Base-by-base conservation (phyloP, 345 rosid species). In the Barbarea vulgaris region DNA sequence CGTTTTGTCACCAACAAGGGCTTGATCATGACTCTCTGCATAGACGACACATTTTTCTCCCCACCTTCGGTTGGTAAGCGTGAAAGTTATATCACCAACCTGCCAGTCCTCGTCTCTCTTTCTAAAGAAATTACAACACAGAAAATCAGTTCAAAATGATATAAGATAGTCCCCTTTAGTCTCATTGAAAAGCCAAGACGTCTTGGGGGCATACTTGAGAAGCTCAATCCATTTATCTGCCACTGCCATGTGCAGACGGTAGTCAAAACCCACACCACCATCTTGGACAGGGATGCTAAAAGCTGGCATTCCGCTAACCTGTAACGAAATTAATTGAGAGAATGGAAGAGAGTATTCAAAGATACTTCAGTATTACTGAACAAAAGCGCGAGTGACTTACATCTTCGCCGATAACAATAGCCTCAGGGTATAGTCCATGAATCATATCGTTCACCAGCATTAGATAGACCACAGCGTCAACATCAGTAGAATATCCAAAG, bases 291-390 rank as follows among this genome's bases (percentile, higher is more conserved):
- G 91, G 76, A 94, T 69, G 81, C 97, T 86, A 71, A 94, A 88
- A 22, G 96, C 87, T 84, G 98, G 98, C 98, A 94, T 94, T 80
- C 98, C 97, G 58, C 98, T 91, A 69, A 94, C 98, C 97, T 94
- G 90, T 65, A 73, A 30, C 61, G 39, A 58, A 54, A 57, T 17
- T 31, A 69, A 74, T 42, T 25, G n/a, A 56, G 54, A 44, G 27
- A 71, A 37, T 2, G 7, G 28, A 64, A 70, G 28, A 34, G 19
- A 46, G 24, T 64, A 42, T 21, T n/a, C 17, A 22, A 8, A 25
- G 33, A 52, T 54, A 61, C n/a, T 76, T 41, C 13, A 22, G 56
- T 51, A 21, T 25, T 17, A 52, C 69, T 13, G 41, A 50, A 64
- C 10, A 30, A 46, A 66, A 34, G 48, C 41, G 52, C 64, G 50